Base-by-base conservation (phyloP, 179 eudicot species). In the Spinacia oleracea region DNA sequence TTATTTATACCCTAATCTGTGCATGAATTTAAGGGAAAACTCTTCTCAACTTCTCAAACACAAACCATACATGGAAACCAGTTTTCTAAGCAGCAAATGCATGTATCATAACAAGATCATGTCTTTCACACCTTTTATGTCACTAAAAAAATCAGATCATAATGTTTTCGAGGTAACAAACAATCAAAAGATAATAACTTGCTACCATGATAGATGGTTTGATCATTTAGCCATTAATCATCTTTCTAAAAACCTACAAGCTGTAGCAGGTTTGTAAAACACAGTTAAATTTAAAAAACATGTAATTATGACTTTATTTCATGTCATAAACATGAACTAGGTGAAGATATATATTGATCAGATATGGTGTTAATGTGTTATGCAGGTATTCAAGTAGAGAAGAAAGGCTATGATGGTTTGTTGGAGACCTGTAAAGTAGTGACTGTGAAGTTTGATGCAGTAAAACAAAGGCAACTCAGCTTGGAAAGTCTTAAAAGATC, bases 151-250 rank as follows among this genome's bases (percentile, higher is more conserved):
- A 73, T 43, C 79, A 21, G 40, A 14, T 29, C 53, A 59, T 14
- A 78, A 59, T 6, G 21, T 43, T 9, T 2, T 23, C 9, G 42
- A 55, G 42, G 48, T 64, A 64, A 32, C 11, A 18, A 38, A 38
- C 21, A 35, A 31, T 4, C 34, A 78, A 55, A 87, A 83, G 9
- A 32, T 53, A 73, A 32, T 53, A 73, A 58, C 80, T 35, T 74
- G 72, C 46, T 84, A 91, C 66, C 84, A 66, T 15, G 97, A 94
- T 74, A 84, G 77, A 71, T 94, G 92, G 92, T 70, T 91, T 23
- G 88, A 94, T n/a, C 83, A 67, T 43, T 27, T 89, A 48, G 97
- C 96, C 82, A 94, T 92, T 74, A 83, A 86, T 72, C 87, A 92
- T 82, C 84, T 94, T 79, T 88, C 97, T 51, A 79, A 53, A 23